Conservation (phyloP, 2,329 filamentous ascomycete species). For the Fusarium proliferatum region DNA sequence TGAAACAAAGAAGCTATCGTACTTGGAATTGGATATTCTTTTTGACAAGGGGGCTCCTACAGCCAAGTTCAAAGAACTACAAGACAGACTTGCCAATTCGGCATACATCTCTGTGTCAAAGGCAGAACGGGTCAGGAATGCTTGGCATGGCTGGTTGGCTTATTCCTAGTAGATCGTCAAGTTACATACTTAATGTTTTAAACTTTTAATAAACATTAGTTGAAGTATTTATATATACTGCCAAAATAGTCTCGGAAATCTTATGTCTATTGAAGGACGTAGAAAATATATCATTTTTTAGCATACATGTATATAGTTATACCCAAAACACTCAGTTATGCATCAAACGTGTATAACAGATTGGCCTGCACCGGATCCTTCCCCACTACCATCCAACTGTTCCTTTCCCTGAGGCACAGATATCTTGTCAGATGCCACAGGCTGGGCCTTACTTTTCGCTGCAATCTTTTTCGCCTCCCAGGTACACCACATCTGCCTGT, state of each 20-base stretch:
- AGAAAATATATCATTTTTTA: background rate
- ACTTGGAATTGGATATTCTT: constrained; percentile 39
- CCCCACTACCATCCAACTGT: too few relatives aligned
- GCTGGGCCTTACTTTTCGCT: too few relatives aligned
- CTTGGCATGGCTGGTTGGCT: constrained; percentile 32
- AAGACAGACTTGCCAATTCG: constrained; percentile 10
- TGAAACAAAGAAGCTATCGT: constrained; percentile 36
- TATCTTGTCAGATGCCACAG: too few relatives aligned
- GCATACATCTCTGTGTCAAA: constrained; percentile 10
- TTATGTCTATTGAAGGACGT: fast-evolving
- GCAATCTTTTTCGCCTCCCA: too few relatives aligned
- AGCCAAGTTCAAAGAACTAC: constrained; percentile 43
- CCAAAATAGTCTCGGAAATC: fast-evolving
- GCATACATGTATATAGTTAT: fast-evolving
- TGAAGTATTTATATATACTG: fast-evolving
- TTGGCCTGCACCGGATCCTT: too few relatives aligned
- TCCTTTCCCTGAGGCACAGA: too few relatives aligned
- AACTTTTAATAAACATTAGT: fast-evolving
- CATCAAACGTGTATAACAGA: too few relatives aligned
- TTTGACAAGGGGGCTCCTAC: constrained; percentile 40
- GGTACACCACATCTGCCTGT: too few relatives aligned
- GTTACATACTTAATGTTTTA: background rate
- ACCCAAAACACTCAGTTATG: too few relatives aligned
- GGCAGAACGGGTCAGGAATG: constrained; percentile 23
- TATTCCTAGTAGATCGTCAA: background rate